Evolutionary conservation across 2,329 filamentous ascomycete species (phyloP).

Genomic region (Microthyrium microscopicum): DNA sequence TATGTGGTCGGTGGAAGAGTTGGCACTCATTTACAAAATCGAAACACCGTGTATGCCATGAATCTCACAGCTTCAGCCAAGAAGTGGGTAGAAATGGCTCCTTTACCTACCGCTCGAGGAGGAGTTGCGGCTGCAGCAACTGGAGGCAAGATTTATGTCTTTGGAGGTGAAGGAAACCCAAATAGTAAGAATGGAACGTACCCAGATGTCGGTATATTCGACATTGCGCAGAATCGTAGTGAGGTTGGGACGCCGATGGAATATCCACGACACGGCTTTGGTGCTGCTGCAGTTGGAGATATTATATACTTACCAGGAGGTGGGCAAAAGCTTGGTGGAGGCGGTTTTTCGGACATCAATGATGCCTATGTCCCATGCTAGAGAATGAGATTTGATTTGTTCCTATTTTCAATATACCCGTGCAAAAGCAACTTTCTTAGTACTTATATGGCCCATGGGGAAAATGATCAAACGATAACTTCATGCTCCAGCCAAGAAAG

Average conservation of each 20-base stretch:
- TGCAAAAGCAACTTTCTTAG: no score
- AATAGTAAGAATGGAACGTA: conserved; percentile 6
- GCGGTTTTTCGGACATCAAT: not conserved
- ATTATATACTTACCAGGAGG: conserved; percentile 15
- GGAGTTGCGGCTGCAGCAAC: conserved; percentile 12
- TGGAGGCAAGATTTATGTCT: conserved; percentile 13
- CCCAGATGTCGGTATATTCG: conserved; percentile 11
- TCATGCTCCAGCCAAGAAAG: no score
- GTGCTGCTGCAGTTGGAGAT: conserved; percentile 12
- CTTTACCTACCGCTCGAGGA: conserved; percentile 14
- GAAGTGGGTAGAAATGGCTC: conserved; percentile 10
- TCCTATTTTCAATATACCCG: no score
- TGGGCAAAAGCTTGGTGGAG: conserved; percentile 10
- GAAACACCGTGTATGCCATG: conserved; percentile 13
- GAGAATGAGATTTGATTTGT: not conserved
- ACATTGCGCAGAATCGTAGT: conserved; percentile 12
- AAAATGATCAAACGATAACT: no score
- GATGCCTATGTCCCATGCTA: not conserved
- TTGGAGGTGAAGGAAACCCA: conserved; percentile 14
- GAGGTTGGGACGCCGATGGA: conserved; percentile 10
- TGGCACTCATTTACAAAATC: conserved; percentile 10
- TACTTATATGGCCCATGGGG: no score
- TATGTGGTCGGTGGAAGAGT: conserved; percentile 15
- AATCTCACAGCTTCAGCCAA: conserved; percentile 12
- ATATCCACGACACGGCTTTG: conserved; percentile 14